Base-by-base conservation (phyloP, 2,329 filamentous ascomycete genomes). In the Aspergillus ibericus region DNA sequence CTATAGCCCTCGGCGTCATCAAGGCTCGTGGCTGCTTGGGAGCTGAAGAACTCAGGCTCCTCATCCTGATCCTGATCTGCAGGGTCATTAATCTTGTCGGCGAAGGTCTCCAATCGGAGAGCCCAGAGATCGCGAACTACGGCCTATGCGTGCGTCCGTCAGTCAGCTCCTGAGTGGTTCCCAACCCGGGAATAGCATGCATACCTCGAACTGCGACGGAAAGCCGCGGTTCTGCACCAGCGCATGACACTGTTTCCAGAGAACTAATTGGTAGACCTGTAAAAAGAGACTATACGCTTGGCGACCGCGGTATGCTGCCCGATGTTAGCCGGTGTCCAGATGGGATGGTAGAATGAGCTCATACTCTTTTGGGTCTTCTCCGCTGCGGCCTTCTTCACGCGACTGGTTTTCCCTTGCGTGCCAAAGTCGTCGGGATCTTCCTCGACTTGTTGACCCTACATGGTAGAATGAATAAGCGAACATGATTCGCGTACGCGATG, bases 81-180 rank as follows among this genome's bases (percentile, higher is more conserved):
- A 35, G 63, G 57, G n/a, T 72, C 80, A 66, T 70, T 75, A 54
- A 78, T 75, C 58, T 72, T 80, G 60, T 74, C 72, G 49, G 78
- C 78, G 34, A 91, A 77, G 48, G 80, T 82, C 50, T 84, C 81
- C 36, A 92, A 79, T 53, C 91, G 85, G 52, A 97, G 77, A 53
- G 88, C 82, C 93, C 95, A 99, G 13, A 99, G 82, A 71, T 96
- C 92, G 59, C 87, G 85, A 5, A 96, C 86, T 9, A 96, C 81
- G 7, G 80, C 67, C 78, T 83, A 59, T 35, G 32, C 40, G 46
- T 42, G 22, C 25, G 59, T 54, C 36, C 63, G 51, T 64, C 16
- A 64, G 53, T 36, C n/a, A 62, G 13, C 18, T 25, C 9, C 15
- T 42, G 8, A 18, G 12, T 9, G 8, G n/a, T 25, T 32, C 27